Percentiles rank a stretch among this genome's conserved stretches.
phyloP scores from a whole-genome alignment of 768 basidiomycete species.

The Termitomyces sp. region DNA sequence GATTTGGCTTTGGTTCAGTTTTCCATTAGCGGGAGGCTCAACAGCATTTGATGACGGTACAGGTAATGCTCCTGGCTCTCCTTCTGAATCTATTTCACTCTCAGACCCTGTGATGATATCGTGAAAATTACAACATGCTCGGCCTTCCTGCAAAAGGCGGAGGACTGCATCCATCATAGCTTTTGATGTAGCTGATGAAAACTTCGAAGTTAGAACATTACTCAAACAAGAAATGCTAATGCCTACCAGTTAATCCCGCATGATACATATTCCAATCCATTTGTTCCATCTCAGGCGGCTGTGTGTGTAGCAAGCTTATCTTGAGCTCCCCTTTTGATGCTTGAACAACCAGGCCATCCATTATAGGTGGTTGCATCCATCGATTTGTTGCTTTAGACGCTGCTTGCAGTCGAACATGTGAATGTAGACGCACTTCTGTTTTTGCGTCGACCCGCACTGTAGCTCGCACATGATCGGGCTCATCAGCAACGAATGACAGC shows the following conservation, averaged over 20 bases:
- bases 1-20: constrained; percentile 52
- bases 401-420: constrained; percentile 58
- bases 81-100: neutral
- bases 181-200: constrained; percentile 43
- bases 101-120: constrained; percentile 37
- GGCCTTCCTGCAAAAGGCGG: constrained; percentile 36
- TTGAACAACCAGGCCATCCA: constrained; percentile 58
- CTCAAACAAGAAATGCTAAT: neutral
- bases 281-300: constrained; percentile 51
- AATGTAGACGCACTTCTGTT: constrained; percentile 50
- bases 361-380: constrained; percentile 36
- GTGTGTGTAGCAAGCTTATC: constrained; percentile 48
- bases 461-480: constrained; percentile 37
- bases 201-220: neutral
- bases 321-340: constrained; percentile 47
- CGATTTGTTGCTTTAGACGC: constrained; percentile 49
- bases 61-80: neutral
- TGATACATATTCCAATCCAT: constrained; percentile 66
- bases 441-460: constrained; percentile 50
- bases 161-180: constrained; percentile 63
- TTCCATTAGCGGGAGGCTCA: neutral
- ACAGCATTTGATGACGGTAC: neutral
- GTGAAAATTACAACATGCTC: constrained; percentile 44
- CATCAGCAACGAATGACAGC: constrained; percentile 28
- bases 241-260: constrained; percentile 53